phyloP scores from a whole-genome alignment of 1,284 basidiomycete genomes.

The Ceratobasidium sp. region DNA sequence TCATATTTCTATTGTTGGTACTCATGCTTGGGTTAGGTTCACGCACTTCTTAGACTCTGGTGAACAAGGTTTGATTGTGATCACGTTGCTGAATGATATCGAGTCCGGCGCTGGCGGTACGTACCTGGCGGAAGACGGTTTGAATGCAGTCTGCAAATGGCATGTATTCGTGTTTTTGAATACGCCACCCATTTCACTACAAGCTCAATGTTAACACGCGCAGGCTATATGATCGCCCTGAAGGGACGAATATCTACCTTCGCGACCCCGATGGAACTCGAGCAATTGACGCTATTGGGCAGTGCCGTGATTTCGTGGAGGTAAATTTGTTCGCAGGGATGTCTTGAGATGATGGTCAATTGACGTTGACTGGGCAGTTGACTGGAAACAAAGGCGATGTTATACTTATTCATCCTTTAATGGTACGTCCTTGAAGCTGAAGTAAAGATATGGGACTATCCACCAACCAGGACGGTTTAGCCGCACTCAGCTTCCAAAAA shows the following conservation, averaged over 20 bases:
- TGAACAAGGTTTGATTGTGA: slow-evolving; percentile 69
- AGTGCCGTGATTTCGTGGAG: neutral
- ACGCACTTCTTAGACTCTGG: slow-evolving; percentile 70
- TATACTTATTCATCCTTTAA: slow-evolving; percentile 70
- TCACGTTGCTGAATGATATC: slow-evolving; percentile 68
- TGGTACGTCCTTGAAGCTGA: no score
- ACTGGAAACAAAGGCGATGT: slow-evolving; percentile 66
- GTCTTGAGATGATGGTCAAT: no score
- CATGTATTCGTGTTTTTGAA: neutral
- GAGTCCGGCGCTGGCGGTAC: slow-evolving; percentile 65
- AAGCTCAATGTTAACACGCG: neutral
- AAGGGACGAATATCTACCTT: neutral
- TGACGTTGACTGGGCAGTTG: no score
- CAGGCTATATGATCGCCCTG: neutral
- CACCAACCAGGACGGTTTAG: no score
- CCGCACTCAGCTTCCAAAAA: slow-evolving; percentile 71
- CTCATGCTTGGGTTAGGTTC: slow-evolving; percentile 38
- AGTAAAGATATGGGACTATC: no score
- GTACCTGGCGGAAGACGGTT: slow-evolving; percentile 47
- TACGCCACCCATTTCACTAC: neutral
- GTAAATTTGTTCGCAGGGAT: neutral
- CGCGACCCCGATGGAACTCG: neutral
- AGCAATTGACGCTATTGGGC: neutral
- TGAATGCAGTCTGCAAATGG: neutral
- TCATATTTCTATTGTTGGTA: neutral